Evolutionary conservation across 441 rosid genomes (phyloP).

Genomic region (Aquilaria agallochum): DNA sequence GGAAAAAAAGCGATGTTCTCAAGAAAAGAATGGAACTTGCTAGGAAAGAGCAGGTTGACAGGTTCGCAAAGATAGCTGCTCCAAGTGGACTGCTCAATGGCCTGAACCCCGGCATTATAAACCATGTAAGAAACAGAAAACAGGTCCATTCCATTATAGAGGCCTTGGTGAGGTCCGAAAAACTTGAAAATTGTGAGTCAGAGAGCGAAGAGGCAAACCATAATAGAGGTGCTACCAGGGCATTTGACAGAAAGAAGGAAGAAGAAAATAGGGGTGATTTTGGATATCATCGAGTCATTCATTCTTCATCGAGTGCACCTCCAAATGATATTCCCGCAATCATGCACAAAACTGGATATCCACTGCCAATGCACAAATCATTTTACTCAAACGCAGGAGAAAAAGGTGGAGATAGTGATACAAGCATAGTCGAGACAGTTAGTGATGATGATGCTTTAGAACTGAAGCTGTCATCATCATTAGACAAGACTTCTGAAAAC

Average conservation of each 20-base stretch:
- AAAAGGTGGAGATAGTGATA: slow-evolving; percentile 26
- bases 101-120: slow-evolving; percentile 88
- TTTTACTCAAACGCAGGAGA: slow-evolving; percentile 21
- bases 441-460: slow-evolving; percentile 36
- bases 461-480: slow-evolving; percentile 46
- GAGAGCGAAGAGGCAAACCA: slow-evolving; percentile 27
- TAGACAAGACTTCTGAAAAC: slow-evolving; percentile 35
- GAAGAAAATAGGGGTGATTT: slow-evolving; percentile 23
- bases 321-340: slow-evolving; percentile 23
- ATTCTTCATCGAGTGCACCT: slow-evolving; percentile 23
- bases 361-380: slow-evolving; percentile 19
- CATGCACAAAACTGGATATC: slow-evolving; percentile 29
- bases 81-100: slow-evolving; percentile 90
- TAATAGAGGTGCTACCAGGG: slow-evolving; percentile 30
- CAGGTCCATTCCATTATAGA: slow-evolving; percentile 92
- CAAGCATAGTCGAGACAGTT: slow-evolving; percentile 28
- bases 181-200: slow-evolving; percentile 20
- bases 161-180: slow-evolving; percentile 67
- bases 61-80: slow-evolving; percentile 76
- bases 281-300: slow-evolving; percentile 27
- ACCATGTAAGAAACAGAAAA: slow-evolving; percentile 76
- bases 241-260: slow-evolving; percentile 15
- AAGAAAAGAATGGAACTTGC: slow-evolving; percentile 76
- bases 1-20: slow-evolving; percentile 48
- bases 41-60: slow-evolving; percentile 71